phyloP scores from a whole-genome alignment of 2,329 filamentous ascomycete species.

The Trichoderma brevicompactum region DNA sequence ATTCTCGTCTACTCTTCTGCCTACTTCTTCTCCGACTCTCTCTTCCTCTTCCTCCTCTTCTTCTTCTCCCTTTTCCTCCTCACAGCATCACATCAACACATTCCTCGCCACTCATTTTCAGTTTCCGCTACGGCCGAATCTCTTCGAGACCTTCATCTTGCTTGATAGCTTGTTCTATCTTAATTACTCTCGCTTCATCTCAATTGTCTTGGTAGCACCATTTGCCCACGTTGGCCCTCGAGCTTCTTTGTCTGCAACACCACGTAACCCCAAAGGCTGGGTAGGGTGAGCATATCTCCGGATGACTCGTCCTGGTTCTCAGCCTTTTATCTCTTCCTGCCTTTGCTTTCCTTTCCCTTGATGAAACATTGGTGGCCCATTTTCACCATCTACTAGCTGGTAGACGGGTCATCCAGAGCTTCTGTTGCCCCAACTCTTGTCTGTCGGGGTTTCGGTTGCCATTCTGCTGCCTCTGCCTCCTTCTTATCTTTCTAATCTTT shows the following conservation, averaged over 20 bases:
- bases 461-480: too few relatives aligned
- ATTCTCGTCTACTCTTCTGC: constrained; percentile 12
- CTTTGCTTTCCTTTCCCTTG: not conserved
- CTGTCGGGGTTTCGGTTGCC: too few relatives aligned
- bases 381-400: not conserved
- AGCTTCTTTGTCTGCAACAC: constrained; percentile 38
- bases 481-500: not conserved
- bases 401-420: not conserved
- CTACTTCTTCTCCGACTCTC: constrained; percentile 26
- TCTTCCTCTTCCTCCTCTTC: constrained; percentile 28
- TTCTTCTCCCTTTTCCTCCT: constrained; percentile 36
- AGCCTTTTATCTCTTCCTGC: not conserved
- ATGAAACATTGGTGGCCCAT: not conserved
- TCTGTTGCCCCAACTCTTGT: too few relatives aligned
- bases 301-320: not conserved
- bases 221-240: constrained; percentile 45
- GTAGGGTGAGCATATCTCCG: constrained; percentile 37
- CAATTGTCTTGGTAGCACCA: constrained; percentile 57
- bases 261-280: constrained; percentile 38
- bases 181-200: constrained; percentile 62
- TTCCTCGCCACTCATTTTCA: constrained; percentile 49
- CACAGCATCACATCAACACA: constrained; percentile 58
- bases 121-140: constrained; percentile 36
- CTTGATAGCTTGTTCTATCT: constrained; percentile 64
- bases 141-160: constrained; percentile 54